Evolutionary conservation across 2,329 filamentous ascomycete genomes (phyloP).

Genomic region (Pseudocercospora fuligena): DNA sequence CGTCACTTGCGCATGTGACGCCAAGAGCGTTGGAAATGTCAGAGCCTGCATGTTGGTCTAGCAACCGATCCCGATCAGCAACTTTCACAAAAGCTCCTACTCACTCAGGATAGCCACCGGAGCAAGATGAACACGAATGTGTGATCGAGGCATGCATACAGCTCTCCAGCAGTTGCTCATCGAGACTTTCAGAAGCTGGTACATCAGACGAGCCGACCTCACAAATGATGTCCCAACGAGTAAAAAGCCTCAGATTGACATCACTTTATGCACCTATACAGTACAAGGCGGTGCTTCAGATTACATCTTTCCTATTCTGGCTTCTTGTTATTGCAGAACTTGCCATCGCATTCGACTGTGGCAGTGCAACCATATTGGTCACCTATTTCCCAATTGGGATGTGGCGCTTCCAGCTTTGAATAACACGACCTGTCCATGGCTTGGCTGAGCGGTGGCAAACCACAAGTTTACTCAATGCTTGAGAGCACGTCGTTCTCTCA

Average conservation of each 20-base stretch:
- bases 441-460: background rate
- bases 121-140: too few relatives aligned
- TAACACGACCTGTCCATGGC: background rate
- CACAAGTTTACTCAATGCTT: background rate
- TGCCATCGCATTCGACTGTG: background rate
- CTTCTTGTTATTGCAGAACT: background rate
- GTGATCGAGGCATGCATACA: too few relatives aligned
- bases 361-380: background rate
- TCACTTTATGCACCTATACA: background rate
- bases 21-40: too few relatives aligned
- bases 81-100: too few relatives aligned
- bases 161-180: too few relatives aligned
- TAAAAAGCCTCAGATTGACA: background rate
- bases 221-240: background rate
- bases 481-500: background rate
- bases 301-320: background rate
- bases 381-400: background rate
- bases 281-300: background rate
- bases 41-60: too few relatives aligned
- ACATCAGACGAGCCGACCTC: background rate
- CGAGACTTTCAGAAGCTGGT: background rate
- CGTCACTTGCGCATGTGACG: too few relatives aligned
- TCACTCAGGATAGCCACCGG: too few relatives aligned
- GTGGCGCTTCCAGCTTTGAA: background rate
- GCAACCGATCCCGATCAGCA: too few relatives aligned